Base-by-base conservation (phyloP, 345 rosid species). In the Erodium maritimum region DNA sequence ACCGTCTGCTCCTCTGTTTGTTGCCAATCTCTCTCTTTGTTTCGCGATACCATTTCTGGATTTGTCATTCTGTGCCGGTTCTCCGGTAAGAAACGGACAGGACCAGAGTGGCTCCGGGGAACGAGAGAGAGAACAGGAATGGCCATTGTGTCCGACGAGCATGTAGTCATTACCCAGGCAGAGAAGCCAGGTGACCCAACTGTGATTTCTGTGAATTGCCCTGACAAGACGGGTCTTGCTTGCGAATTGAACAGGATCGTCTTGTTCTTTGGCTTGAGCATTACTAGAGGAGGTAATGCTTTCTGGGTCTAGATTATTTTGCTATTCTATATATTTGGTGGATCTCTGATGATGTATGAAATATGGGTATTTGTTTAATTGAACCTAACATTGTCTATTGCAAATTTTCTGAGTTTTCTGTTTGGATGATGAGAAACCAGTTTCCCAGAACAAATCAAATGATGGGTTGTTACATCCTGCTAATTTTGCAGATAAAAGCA, bases 161-260 rank as follows among this genome's bases (percentile, higher is more conserved):
- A 69, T 34, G 87, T 84, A 57, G 67, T 79, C 59, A 79, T 82
- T 50, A 72, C 65, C 21, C 71, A 63, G 21, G 69, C 80, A 18
- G 71, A 77, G 73, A 74, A 70, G 29, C 61, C 67, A 5, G 80
- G 73, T 22, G 83, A 72, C 45, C 21, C 63, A 20, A 75, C 83
- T 65, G 73, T 76, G 59, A 73, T 84, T 57, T 74, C 87, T 0
- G 82, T 84, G 13, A 84, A 80, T 69, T 84, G 91, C 37, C 85
- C 87, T 21, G 91, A 84, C 56, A 84, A 84, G 69, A 84, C 85
- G 24, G 87, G 91, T 5, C 68, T 81, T 19, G 91, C 87, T 21
- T 84, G 85, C 75, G 91, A 84, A 64, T 60, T 84, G 73, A 77
- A 85, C 69, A 71, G 91, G 73, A 51, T 78, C 58, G 71, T 82